Evolutionary conservation across 805 yeast species (phyloP), one percentile per base, ranked within the genome.

Genomic region (Priceomyces medius): DNA sequence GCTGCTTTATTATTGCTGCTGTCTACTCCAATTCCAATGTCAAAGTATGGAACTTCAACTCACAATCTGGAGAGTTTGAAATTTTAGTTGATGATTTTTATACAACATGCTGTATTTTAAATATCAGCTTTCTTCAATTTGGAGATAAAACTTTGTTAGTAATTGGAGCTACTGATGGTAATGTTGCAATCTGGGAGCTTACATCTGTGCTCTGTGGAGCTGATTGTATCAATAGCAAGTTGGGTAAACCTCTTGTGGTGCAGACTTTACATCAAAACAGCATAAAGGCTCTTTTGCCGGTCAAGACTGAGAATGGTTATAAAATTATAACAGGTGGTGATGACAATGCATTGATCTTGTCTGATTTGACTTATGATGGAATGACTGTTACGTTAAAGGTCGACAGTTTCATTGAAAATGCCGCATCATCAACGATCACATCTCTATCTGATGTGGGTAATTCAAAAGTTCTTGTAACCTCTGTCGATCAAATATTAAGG

Each of bases 371-470:
- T 0, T 42, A 41, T 1, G 44, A 45, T 2, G 42, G 41, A 2
- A 44, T 33, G 17, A 48, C 51, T 1, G 38, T 57, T 3, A 37
- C 31, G 1, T 54, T 77, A 20, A 45, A 48, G 0, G 55, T 66
- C 0, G 41, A 52, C 0, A 53, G 68, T 0, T 72, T 74, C 46
- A 60, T 65, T 3, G 67, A 66, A 7, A 59, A 64, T 20, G 97
- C 96, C 0, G 97, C 96, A 2, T 79, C 97, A 0, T 84, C 97
- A 0, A 86, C 97, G 0, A 80, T 91, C 27, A 88, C 97, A 0
- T 77, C 86, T 0, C 65, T 88, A 2, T 61, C 70, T 0, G 28
- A 58, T 3, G 46, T 73, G 3, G 55, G 61, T 8, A 48, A 53
- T 3, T 55, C 51, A 33, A 48, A 53, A 3, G 56, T 80, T 7